These are phyloP conservation scores for Pleurotus salmoneostramineus DNA, from an alignment of 768 basidiomycete species.

Conservation along the genomic window DNA sequence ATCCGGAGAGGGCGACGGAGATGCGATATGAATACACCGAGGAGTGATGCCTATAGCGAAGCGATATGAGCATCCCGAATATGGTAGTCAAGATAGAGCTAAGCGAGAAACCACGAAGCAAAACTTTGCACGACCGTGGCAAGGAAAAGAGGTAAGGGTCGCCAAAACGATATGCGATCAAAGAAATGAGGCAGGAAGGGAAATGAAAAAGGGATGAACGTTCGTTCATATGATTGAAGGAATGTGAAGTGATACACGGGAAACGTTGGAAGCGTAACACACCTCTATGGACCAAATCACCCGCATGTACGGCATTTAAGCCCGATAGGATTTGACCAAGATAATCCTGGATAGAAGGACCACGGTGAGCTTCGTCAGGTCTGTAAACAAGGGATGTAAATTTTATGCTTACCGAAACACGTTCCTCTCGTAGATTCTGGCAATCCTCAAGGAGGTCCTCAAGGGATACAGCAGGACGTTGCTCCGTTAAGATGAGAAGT, in stretches of 20 bases:
- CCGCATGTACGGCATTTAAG: conserved; percentile 61
- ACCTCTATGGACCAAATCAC: conserved; percentile 71
- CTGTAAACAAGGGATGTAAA: neutral
- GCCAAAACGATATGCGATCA: too few relatives aligned
- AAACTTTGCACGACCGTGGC: too few relatives aligned
- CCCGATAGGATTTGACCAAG: conserved; percentile 69
- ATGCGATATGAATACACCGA: conserved; percentile 57
- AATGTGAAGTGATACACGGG: too few relatives aligned
- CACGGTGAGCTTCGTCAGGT: neutral
- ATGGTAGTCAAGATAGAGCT: too few relatives aligned
- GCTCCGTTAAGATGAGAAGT: conserved; percentile 68
- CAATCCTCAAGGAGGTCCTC: conserved; percentile 76
- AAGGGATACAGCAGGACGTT: conserved; percentile 60
- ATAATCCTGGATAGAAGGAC: conserved; percentile 53
- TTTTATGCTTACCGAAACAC: conserved; percentile 50
- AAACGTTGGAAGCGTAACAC: conserved; percentile 2
- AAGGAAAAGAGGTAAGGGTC: too few relatives aligned
- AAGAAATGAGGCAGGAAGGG: too few relatives aligned
- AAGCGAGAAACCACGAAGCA: too few relatives aligned
- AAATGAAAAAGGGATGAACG: too few relatives aligned
- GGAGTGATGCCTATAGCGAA: conserved; percentile 45
- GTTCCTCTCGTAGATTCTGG: conserved; percentile 67
- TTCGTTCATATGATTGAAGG: too few relatives aligned
- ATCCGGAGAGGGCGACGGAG: conserved; percentile 12
- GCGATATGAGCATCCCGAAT: too few relatives aligned